Base-by-base conservation (phyloP, 495 filamentous ascomycete species). In the Cercophora newfieldiana region DNA sequence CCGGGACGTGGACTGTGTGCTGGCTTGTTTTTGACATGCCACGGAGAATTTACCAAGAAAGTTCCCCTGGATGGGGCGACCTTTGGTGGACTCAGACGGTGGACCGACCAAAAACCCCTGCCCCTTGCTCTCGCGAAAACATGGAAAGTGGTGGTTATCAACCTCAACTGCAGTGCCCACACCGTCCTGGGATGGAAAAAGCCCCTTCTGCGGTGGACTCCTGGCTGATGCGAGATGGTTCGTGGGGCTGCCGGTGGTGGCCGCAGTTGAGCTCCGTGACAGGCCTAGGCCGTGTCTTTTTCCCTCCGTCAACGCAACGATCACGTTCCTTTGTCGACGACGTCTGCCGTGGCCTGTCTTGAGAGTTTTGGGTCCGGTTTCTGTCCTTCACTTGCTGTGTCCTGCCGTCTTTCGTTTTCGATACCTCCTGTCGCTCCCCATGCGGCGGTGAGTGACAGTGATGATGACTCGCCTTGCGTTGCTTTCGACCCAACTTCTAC, bases 391-490 rank as follows among this genome's bases (percentile, higher is more conserved):
- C 60, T 67, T 61, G 47, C 59, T 59, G 33, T 65, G 56, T 25
- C n/a, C 37, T 31, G 21, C 63, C 51, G 70, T 73, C 72, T 70
- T 59, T 73, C 70, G 65, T 71, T 76, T 66, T 49, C 33, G n/a
- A 49, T 59, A 33, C 57, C 47, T 55, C 29, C 53, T 70, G 70
- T 75, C 72, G 71, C 72, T 75, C 73, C 71, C 71, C 65, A 75
- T 75, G 73, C 68, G 65, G 66, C 63, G 73, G 71, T 65, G 73
- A 69, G 72, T 72, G 72, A 66, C 69, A 31, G 66, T 60, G 53
- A 74, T 66, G 50, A 75, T 75, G 73, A 71, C 67, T 72, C 72
- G 59, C 64, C 68, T 68, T 67, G 68, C 72, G 58, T 74, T 74
- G 65, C 66, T 74, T 70, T 76, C 66, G 54, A 58, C 66, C 51